phyloP scores from a whole-genome alignment of 768 basidiomycete genomes.

The Amanita polypyramis region DNA sequence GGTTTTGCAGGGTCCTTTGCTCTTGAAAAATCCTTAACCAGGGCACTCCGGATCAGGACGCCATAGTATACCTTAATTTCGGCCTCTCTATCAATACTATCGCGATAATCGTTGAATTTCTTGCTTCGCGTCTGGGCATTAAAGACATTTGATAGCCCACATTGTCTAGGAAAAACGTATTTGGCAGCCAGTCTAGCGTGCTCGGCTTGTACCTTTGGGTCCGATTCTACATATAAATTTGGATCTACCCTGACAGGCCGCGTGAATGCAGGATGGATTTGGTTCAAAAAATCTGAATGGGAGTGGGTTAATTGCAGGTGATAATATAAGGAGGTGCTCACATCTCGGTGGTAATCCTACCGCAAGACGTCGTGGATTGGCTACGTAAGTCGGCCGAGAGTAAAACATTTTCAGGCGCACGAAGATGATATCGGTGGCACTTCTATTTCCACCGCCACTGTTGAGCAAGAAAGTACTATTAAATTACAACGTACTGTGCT shows the following conservation, averaged over 20 bases:
- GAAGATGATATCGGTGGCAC: conserved; percentile 40
- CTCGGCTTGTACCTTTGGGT: conserved; percentile 34
- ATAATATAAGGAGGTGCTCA: conserved; percentile 21
- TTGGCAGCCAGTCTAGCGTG: conserved; percentile 61
- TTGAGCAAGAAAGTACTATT: background rate
- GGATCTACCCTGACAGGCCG: conserved; percentile 18
- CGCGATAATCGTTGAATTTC: conserved; percentile 26
- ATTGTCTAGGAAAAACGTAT: conserved; percentile 80
- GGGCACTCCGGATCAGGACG: background rate
- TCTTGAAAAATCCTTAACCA: conserved; percentile 12
- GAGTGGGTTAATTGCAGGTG: background rate
- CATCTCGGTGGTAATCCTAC: conserved; percentile 64
- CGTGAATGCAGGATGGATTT: conserved; percentile 34
- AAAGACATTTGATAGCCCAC: conserved; percentile 56
- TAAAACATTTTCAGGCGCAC: conserved; percentile 58
- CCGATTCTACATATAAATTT: conserved; percentile 29
- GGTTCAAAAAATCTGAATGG: conserved; percentile 53
- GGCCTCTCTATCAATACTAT: conserved; percentile 50
- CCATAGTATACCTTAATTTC: conserved; percentile 52
- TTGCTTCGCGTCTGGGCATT: conserved; percentile 11
- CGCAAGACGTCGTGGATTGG: conserved; percentile 35
- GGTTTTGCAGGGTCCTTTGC: conserved; percentile 47
- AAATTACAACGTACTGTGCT: background rate
- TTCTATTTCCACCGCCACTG: conserved; percentile 20
- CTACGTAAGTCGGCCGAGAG: conserved; percentile 43